Base-by-base conservation (phyloP, 495 filamentous ascomycete species). In the Penicillium tannophilum region DNA sequence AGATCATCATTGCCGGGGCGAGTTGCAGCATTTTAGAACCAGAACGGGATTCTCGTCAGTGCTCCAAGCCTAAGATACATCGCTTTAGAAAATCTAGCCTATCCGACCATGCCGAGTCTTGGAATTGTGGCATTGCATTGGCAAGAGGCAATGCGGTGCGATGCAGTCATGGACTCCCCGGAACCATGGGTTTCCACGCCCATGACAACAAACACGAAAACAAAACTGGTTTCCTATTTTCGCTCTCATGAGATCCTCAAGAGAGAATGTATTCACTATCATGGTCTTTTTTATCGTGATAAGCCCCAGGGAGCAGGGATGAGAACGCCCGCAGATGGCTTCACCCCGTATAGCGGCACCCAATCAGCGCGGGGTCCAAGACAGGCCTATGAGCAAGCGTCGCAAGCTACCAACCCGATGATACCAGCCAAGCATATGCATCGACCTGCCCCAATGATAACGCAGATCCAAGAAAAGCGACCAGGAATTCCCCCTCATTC, bases 361-460 rank as follows among this genome's bases (percentile, higher is more conserved):
- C 42, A 44, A 44, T 44, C 42, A 44, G n/a, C 42, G 42, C 19
- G 19, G 42, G 19, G 20, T 54, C 59, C 57, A 65, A 61, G 63
- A 63, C 39, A 45, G 5, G 52, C 33, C 30, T 41, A 42, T 17
- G 24, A 52, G 56, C 56, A 47, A 46, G 30, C 30, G 30, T 58
- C 48, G 52, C 28, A 56, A 56, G 48, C 45, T 59, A 39, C 53
- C 54, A 28, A 14, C 45, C 28, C 19, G 57, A 48, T 46, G 24
- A 50, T 26, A 63, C 16, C 47, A 61, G 65, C 63, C 65, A 63
- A 63, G 65, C 47, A 61, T 56, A 20, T 28, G 52, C 19, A 17
- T 39, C 35, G 23, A 28, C 10, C 36, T 54, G 47, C 62, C 59
- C 63, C 65, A 63, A 68, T 68, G 57, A 65, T 24, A 60, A 57